Conservation (phyloP, 2,329 filamentous ascomycete genomes). For the Hypocreales sp. region DNA sequence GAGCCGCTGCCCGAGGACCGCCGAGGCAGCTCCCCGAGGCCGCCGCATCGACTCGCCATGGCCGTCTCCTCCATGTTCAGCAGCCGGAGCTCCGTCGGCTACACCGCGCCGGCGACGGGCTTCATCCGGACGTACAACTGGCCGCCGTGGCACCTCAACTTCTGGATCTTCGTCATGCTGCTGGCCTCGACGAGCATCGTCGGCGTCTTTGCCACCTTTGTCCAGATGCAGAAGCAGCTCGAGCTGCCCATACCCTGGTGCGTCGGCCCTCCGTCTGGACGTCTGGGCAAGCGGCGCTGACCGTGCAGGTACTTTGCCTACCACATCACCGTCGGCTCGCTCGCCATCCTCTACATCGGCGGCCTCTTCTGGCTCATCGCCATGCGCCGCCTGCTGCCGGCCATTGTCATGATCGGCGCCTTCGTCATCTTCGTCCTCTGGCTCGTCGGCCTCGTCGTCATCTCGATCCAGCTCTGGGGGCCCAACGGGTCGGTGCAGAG, state of each 20-base stretch:
- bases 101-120: conserved; percentile 25
- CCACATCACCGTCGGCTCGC: conserved; percentile 40
- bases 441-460: conserved; percentile 48
- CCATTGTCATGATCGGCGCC: conserved; percentile 46
- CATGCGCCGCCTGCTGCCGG: conserved; percentile 42
- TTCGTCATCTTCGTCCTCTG: conserved; percentile 55
- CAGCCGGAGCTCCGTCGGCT: conserved; percentile 23
- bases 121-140: conserved; percentile 48
- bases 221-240: conserved; percentile 41
- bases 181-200: conserved; percentile 41
- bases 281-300: too few relatives aligned
- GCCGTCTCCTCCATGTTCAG: conserved; percentile 6
- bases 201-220: conserved; percentile 45
- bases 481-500: conserved; percentile 40
- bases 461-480: conserved; percentile 48
- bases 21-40: too few relatives aligned
- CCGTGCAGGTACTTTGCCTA: conserved; percentile 48
- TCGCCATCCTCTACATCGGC: conserved; percentile 52
- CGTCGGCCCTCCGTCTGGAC: too few relatives aligned
- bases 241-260: conserved; percentile 43
- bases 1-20: too few relatives aligned
- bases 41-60: too few relatives aligned
- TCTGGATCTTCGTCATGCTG: conserved; percentile 54
- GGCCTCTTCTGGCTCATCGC: conserved; percentile 48
- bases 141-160: conserved; percentile 50